Percentiles rank a stretch among this genome's conserved stretches.
Evolutionary conservation across 176 grass and related monocot species (phyloP).

Genomic region (Carex myosuroides): DNA sequence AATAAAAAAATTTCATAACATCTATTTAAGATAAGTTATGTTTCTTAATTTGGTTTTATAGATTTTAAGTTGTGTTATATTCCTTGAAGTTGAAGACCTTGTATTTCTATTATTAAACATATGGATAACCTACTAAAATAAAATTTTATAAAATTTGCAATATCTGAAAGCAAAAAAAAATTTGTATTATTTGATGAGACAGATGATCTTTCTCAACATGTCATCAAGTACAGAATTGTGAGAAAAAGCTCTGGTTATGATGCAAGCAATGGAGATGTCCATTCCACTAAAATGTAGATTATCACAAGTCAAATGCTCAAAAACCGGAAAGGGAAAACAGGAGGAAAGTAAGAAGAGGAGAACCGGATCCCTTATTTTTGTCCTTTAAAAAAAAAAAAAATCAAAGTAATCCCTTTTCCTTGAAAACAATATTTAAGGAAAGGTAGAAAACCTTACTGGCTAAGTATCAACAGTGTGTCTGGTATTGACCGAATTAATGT

Average conservation of each 20-base stretch:
- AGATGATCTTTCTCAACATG: not conserved
- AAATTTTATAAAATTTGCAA: not conserved
- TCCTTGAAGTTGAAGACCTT: too few relatives aligned
- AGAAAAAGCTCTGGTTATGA: not conserved
- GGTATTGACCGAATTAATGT: constrained; percentile 15
- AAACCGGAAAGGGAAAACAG: not conserved
- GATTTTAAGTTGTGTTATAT: not conserved
- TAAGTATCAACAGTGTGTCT: constrained; percentile 38
- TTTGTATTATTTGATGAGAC: not conserved
- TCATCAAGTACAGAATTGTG: too few relatives aligned
- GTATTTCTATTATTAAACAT: not conserved
- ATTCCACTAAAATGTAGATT: not conserved
- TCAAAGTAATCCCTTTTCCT: constrained; percentile 1
- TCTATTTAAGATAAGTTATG: too few relatives aligned
- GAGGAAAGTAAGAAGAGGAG: not conserved
- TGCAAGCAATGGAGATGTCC: not conserved
- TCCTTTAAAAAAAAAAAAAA: too few relatives aligned
- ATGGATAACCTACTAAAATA: not conserved
- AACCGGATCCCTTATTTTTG: not conserved
- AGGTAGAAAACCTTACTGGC: constrained; percentile 49
- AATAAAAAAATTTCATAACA: too few relatives aligned
- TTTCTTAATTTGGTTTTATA: not conserved
- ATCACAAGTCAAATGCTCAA: constrained; percentile 7
- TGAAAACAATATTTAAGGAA: constrained; percentile 11
- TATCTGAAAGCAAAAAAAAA: too few relatives aligned